Conservation (phyloP, 1,284 basidiomycete species). For the Lentinus polychrous region DNA sequence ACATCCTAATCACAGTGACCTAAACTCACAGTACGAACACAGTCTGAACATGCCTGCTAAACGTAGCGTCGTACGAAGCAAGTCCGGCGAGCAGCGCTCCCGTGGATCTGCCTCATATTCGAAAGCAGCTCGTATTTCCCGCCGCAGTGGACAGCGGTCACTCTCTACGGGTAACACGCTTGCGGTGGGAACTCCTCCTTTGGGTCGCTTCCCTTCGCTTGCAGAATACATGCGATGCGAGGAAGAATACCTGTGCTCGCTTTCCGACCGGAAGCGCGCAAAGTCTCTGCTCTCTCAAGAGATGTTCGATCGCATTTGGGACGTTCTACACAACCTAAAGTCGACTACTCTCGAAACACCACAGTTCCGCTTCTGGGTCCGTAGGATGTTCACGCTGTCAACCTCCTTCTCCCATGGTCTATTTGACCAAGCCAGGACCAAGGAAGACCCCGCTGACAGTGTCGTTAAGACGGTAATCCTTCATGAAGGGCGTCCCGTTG, state of each 20-base stretch:
- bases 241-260: conserved; percentile 43
- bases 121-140: no score
- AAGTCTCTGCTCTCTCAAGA: conserved; percentile 66
- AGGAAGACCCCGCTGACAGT: conserved; percentile 11
- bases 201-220: conserved; percentile 18
- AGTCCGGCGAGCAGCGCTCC: background rate
- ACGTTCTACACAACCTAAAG: conserved; percentile 39
- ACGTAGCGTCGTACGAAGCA: no score
- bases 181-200: no score
- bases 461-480: conserved; percentile 38
- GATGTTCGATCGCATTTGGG: conserved; percentile 65
- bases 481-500: conserved; percentile 64
- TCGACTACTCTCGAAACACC: conserved; percentile 17
- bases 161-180: no score
- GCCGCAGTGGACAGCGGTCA: no score
- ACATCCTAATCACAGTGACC: no score
- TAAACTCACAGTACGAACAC: no score
- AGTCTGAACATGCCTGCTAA: no score
- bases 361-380: conserved; percentile 71
- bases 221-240: conserved; percentile 51
- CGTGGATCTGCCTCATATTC: background rate
- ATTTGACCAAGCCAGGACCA: background rate
- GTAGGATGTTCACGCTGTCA: conserved; percentile 65
- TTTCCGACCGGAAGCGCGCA: conserved; percentile 50
- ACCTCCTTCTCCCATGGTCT: conserved; percentile 16